Base-by-base conservation (phyloP, 139 green algal genomes). In the Picochlorum sp. region DNA sequence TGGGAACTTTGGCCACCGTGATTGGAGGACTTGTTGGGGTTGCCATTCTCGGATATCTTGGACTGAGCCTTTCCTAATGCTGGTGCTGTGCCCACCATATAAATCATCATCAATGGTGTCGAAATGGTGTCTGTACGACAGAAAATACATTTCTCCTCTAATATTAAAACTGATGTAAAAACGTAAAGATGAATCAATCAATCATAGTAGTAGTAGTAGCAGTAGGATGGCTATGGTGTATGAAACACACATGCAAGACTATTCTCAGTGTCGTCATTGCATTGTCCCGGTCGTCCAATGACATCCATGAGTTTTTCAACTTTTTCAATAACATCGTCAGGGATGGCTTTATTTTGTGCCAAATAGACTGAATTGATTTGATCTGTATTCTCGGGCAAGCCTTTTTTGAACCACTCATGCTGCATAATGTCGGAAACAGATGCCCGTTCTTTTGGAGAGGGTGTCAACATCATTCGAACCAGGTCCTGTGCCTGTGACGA, bases 1-100 rank as follows among this genome's bases (percentile, higher is more conserved):
- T 85, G 2, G 88, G 73, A 28, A 92, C 85, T 23, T 66, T 88
- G 23, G 84, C 85, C 15, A 96, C 86, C 20, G 78, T 92, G 13
- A 57, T 85, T 28, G 81, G 76, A 47, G 81, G 81, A 6, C 65
- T 86, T 2, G 23, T 83, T 14, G 84, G 79, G 21, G 65, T 90
- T 9, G 69, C 62, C 1, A 10, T 85, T 9, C 73, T 90, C 20
- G 71, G 51, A 23, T 88, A 87, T 60, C 45, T 90, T 9, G 83
- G 78, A 51, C 30, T 84, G 23, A 81, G 28, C 18, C 45, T 82
- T 32, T 74, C 16, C 16, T 54, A 54, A 26, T 20, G 14, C 14
- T 18, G 16, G n/a, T 26, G n/a, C 8, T 54, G 16, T 50, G n/a
- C n/a, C n/a, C n/a, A n/a, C n/a, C n/a, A n/a, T n/a, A n/a, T n/a